Percentiles rank a stretch among this genome's conserved stretches.
Evolutionary conservation across 805 yeast genomes (phyloP).

Genomic region (Myxozyma udenii): DNA sequence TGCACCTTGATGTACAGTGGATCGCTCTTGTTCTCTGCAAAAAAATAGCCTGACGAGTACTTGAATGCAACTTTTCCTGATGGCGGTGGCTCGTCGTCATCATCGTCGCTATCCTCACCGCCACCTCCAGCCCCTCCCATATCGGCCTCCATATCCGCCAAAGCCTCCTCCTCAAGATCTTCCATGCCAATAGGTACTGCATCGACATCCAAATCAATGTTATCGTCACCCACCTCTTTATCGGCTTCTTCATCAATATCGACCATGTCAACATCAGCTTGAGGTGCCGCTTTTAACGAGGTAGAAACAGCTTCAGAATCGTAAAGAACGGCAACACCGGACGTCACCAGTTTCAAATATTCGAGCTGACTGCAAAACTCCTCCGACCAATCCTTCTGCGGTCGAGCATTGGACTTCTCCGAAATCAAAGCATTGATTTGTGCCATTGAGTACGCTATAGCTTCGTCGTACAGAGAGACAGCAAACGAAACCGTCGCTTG

Average conservation of each 20-base stretch:
- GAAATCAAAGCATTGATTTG: conserved; percentile 41
- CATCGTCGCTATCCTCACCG: conserved; percentile 33
- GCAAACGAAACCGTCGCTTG: conserved; percentile 58
- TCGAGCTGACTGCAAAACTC: conserved; percentile 53
- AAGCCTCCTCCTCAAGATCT: neutral
- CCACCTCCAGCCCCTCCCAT: conserved; percentile 26
- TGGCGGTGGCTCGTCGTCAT: conserved; percentile 34
- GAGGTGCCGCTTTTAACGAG: neutral
- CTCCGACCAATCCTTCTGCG: conserved; percentile 42
- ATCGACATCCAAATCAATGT: conserved; percentile 20
- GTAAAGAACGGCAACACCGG: conserved; percentile 69
- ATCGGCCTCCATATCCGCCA: conserved; percentile 12
- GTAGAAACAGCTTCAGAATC: conserved; percentile 54
- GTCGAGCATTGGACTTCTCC: conserved; percentile 5
- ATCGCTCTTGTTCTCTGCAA: conserved; percentile 50
- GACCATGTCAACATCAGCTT: conserved; percentile 34
- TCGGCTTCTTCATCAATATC: conserved; percentile 1
- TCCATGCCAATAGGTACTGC: conserved; percentile 34
- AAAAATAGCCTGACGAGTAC: conserved; percentile 62
- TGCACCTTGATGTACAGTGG: conserved; percentile 54
- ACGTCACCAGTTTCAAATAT: conserved; percentile 56
- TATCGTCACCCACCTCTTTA: conserved; percentile 30
- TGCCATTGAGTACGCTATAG: conserved; percentile 39
- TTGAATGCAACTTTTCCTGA: conserved; percentile 53
- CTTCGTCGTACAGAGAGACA: conserved; percentile 51